Percentiles rank a stretch among this genome's conserved stretches.
These are phyloP conservation scores for Nicotiana tabacum DNA, from an alignment of 257 asterid genomes.

Conservation along the genomic window DNA sequence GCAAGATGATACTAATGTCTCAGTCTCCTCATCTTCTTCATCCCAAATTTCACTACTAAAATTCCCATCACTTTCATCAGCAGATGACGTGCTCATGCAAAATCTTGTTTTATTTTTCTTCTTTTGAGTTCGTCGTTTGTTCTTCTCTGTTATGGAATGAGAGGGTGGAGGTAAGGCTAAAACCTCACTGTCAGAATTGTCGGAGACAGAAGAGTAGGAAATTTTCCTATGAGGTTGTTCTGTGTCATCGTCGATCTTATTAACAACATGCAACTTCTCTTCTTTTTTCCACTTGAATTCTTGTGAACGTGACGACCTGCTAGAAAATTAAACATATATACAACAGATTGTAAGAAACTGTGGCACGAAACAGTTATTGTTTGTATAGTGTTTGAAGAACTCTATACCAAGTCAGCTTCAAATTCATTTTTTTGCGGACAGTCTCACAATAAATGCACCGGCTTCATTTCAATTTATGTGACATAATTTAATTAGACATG, in stretches of 20 bases:
- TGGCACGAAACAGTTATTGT: background rate
- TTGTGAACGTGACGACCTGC: constrained; percentile 9
- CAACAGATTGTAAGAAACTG: background rate
- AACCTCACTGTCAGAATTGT: background rate
- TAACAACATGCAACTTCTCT: constrained; percentile 55
- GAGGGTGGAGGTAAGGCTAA: constrained; percentile 10
- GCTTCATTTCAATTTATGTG: background rate
- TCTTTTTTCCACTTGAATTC: constrained; percentile 52
- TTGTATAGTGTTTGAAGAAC: too few relatives aligned
- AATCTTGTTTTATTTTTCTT: constrained; percentile 22
- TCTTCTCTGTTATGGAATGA: constrained; percentile 13
- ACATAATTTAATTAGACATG: background rate
- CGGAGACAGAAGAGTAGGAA: constrained; percentile 3
- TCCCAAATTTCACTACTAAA: constrained; percentile 23
- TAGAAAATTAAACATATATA: background rate
- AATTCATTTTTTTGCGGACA: too few relatives aligned
- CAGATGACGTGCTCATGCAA: constrained; percentile 43
- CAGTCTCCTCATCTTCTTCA: constrained; percentile 15
- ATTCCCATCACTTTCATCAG: constrained; percentile 41
- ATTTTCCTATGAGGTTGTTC: constrained; percentile 28
- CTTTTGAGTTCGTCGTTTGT: constrained; percentile 25
- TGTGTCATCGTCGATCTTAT: constrained; percentile 22
- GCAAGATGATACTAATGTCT: constrained; percentile 28
- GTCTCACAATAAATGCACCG: too few relatives aligned
- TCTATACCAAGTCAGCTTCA: too few relatives aligned